A percentile compares a stretch with the other conserved stretches of the same genome.
Conservation (phyloP, 2,329 filamentous ascomycete genomes). For the Acrocalymma vagum region DNA sequence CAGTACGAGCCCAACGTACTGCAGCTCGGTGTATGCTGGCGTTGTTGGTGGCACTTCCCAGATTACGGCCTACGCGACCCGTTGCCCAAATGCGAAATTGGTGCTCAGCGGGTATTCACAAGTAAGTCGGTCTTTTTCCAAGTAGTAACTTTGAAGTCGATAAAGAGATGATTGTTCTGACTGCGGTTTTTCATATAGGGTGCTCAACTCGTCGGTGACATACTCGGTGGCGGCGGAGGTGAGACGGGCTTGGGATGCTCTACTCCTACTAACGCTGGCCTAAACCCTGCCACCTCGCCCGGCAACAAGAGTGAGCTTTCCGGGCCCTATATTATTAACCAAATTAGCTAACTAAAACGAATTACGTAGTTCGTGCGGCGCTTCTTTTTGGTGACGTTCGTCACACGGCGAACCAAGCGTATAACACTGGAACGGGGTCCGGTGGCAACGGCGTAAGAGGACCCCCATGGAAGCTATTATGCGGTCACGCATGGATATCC, state of each 20-base stretch:
- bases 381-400: slow-evolving; percentile 33
- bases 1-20: slow-evolving; percentile 20
- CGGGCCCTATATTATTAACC: slow-evolving; percentile 21
- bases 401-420: slow-evolving; percentile 29
- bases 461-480: too few species aligned
- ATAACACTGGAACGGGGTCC: slow-evolving; percentile 31
- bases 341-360: slow-evolving; percentile 27
- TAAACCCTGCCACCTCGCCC: slow-evolving; percentile 27
- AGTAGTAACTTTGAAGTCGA: too few species aligned
- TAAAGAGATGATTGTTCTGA: too few species aligned
- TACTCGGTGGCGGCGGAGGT: slow-evolving; percentile 59
- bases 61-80: slow-evolving; percentile 63
- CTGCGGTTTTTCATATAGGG: too few species aligned
- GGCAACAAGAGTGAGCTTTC: slow-evolving; percentile 32
- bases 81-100: slow-evolving; percentile 64
- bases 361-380: slow-evolving; percentile 30
- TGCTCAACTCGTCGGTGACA: slow-evolving; percentile 67
- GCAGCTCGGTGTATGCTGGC: slow-evolving; percentile 26
- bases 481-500: too few species aligned
- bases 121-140: too few species aligned
- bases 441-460: too few species aligned
- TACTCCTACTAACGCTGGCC: slow-evolving; percentile 23
- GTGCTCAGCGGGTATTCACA: slow-evolving; percentile 68
- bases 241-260: too few species aligned
- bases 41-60: slow-evolving; percentile 27